phyloP scores from a whole-genome alignment of 352 stramenopile genomes.

The Globisporangium paroecandrum region DNA sequence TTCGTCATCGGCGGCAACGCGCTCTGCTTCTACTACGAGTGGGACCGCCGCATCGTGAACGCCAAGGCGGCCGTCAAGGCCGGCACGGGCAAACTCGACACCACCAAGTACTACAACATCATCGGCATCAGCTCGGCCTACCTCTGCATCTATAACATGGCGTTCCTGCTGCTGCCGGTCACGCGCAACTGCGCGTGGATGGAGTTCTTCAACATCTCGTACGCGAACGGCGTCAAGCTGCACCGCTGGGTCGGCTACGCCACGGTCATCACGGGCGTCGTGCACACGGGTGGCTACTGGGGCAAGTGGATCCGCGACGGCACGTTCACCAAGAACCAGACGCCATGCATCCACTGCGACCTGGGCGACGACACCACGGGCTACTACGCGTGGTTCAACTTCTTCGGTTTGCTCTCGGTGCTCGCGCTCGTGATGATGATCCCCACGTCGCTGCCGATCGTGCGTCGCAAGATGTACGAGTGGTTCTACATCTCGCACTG shows the following conservation, averaged over 20 bases:
- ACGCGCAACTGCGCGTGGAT: conserved; percentile 63
- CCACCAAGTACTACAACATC: conserved; percentile 55
- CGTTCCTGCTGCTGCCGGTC: conserved; percentile 55
- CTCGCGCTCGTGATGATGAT: conserved; percentile 53
- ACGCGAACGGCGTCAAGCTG: conserved; percentile 54
- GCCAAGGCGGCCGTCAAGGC: conserved; percentile 14
- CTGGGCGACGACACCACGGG: conserved; percentile 25
- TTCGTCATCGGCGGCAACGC: conserved; percentile 59
- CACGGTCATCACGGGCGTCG: conserved; percentile 43
- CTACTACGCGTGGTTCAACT: conserved; percentile 65
- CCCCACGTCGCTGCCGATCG: conserved; percentile 45
- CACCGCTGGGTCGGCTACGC: conserved; percentile 62
- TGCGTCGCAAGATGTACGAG: conserved; percentile 52
- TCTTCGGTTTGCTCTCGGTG: conserved; percentile 49
- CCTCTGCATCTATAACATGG: conserved; percentile 71
- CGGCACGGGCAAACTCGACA: conserved; percentile 29
- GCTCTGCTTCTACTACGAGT: conserved; percentile 59
- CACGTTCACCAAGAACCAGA: conserved; percentile 39
- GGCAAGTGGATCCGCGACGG: conserved; percentile 39
- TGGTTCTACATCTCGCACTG: conserved; percentile 63
- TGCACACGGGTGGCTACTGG: conserved; percentile 54
- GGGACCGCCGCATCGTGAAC: conserved; percentile 38
- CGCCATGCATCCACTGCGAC: conserved; percentile 51
- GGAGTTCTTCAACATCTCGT: conserved; percentile 66
- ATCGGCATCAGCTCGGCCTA: conserved; percentile 50